Evolutionary conservation across 257 asterid genomes (phyloP).

Genomic region (Scutellaria galericulata): DNA sequence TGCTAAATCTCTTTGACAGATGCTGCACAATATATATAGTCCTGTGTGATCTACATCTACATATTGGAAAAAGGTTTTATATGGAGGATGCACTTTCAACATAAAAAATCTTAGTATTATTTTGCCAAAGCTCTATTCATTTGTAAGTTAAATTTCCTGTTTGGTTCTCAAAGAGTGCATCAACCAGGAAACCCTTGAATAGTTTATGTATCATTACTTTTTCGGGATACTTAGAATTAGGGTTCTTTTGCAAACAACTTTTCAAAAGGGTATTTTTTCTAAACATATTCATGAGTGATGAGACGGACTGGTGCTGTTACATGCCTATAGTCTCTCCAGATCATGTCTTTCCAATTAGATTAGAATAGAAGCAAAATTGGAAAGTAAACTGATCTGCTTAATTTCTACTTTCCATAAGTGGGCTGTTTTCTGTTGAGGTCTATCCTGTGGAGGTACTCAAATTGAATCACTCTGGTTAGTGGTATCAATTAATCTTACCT

Average conservation of each 20-base stretch:
- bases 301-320: conserved; percentile 17
- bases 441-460: no score
- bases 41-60: conserved; percentile 15
- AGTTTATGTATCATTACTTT: conserved; percentile 9
- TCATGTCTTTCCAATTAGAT: conserved; percentile 16
- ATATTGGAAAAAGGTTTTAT: conserved; percentile 19
- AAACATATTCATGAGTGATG: background rate
- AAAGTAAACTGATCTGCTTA: background rate
- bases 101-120: background rate
- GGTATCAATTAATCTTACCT: background rate
- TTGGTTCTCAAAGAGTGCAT: conserved; percentile 21
- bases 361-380: conserved; percentile 13
- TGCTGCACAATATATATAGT: background rate
- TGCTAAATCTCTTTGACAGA: background rate
- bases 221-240: conserved; percentile 2
- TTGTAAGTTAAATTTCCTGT: background rate
- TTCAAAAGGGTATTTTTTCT: background rate
- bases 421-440: no score
- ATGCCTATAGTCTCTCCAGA: conserved; percentile 12
- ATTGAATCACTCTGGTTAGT: background rate
- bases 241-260: conserved; percentile 20
- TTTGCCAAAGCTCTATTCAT: background rate
- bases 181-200: conserved; percentile 15
- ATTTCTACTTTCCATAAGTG: no score
- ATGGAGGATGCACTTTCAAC: conserved; percentile 16